These are phyloP conservation scores for Thozetella sp. DNA, from an alignment of 495 filamentous ascomycete species.

Conservation along the genomic window DNA sequence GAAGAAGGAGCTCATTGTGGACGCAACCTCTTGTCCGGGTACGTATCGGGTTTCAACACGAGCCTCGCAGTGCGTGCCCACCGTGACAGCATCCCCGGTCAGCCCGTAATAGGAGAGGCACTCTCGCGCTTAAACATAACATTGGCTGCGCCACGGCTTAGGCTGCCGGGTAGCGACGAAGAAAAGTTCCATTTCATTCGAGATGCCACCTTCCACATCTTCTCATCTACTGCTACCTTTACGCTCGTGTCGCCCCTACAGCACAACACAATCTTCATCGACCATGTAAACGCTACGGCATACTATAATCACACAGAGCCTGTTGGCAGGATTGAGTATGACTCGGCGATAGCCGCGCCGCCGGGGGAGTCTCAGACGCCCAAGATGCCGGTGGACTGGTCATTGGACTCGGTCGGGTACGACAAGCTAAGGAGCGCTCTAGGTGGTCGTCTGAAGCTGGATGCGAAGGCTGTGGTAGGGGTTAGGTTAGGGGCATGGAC, in stretches of 20 bases:
- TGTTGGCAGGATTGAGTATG: conserved; percentile 75
- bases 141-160: conserved; percentile 68
- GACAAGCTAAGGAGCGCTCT: conserved; percentile 79
- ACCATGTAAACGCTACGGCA: conserved; percentile 79
- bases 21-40: conserved; percentile 75
- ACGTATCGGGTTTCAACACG: conserved; percentile 85
- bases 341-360: conserved; percentile 73
- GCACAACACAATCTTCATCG: conserved; percentile 71
- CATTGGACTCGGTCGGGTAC: conserved; percentile 76
- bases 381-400: conserved; percentile 78
- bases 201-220: conserved; percentile 83
- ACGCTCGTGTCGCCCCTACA: conserved; percentile 77
- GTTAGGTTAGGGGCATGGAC: conserved; percentile 73
- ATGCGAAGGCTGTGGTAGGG: conserved; percentile 73
- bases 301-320: conserved; percentile 79
- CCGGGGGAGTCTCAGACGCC: conserved; percentile 74
- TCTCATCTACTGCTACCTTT: conserved; percentile 86
- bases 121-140: conserved; percentile 69
- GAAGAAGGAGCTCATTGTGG: conserved; percentile 60
- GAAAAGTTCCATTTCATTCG: conserved; percentile 70
- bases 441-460: conserved; percentile 77
- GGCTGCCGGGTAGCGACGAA: conserved; percentile 49
- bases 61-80: conserved; percentile 73
- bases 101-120: conserved; percentile 71
- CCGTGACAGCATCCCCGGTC: conserved; percentile 67